phyloP scores from a whole-genome alignment of 164 flowering plant genomes.

The Santalum album region DNA sequence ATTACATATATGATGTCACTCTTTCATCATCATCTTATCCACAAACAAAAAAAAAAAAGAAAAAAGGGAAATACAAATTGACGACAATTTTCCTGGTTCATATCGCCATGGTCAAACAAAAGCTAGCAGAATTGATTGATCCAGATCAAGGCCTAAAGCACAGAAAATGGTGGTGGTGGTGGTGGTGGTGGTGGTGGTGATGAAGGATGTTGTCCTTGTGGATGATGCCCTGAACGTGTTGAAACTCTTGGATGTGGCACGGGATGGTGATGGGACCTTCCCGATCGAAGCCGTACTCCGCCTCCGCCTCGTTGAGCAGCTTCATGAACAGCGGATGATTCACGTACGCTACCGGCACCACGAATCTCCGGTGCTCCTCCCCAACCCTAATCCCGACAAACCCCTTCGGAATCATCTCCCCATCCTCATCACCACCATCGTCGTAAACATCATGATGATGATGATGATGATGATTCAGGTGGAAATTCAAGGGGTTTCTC shows the following conservation, averaged over 20 bases:
- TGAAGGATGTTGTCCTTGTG: constrained; percentile 20
- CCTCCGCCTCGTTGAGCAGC: constrained; percentile 51
- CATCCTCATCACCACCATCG: constrained; percentile 6
- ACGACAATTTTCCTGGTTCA: too few species aligned
- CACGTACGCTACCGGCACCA: constrained; percentile 47
- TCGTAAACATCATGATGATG: too few species aligned
- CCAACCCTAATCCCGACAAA: constrained; percentile 46
- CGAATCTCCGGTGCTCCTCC: constrained; percentile 42
- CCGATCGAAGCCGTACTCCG: constrained; percentile 50
- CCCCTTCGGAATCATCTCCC: constrained; percentile 34
- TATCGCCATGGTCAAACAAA: too few species aligned
- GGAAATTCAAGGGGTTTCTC: constrained; percentile 24
- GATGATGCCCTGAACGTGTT: constrained; percentile 32
- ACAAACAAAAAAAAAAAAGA: too few species aligned
- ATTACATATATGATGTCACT: not conserved
- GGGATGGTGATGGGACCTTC: constrained; percentile 53
- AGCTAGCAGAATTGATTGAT: too few species aligned
- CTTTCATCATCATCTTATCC: not conserved
- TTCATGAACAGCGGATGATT: constrained; percentile 52
- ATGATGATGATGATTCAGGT: constrained; percentile 18
- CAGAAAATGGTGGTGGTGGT: constrained; percentile 22
- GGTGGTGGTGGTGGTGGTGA: constrained; percentile 5
- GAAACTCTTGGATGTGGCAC: constrained; percentile 49
- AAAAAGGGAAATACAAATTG: too few species aligned
- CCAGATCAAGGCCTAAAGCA: not conserved